Percentiles rank a stretch among this genome's conserved stretches.
These are phyloP conservation scores for Blastobotrys petasosporus DNA, from an alignment of 1,139 yeast genomes.

Conservation along the genomic window DNA sequence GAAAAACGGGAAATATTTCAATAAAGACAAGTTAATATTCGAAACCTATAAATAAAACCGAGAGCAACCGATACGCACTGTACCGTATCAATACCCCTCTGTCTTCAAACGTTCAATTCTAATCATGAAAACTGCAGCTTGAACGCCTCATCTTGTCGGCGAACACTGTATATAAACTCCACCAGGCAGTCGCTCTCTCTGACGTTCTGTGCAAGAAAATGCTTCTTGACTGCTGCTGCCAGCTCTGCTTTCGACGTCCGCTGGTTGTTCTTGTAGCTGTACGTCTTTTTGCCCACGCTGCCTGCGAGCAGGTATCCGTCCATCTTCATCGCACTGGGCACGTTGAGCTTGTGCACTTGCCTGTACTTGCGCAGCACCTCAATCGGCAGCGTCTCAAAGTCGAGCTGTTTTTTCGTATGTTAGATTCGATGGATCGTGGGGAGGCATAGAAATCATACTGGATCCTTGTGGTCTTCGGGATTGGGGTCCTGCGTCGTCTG, in stretches of 20 bases:
- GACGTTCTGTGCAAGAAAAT: conserved; percentile 54
- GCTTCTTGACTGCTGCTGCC: conserved; percentile 53
- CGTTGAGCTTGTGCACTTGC: conserved; percentile 40
- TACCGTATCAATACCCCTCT: too few relatives aligned
- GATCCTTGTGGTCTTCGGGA: conserved; percentile 5
- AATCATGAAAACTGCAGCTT: conserved; percentile 29
- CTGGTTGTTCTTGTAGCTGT: conserved; percentile 38
- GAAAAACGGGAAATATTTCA: too few relatives aligned
- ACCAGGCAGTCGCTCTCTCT: conserved; percentile 76
- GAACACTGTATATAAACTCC: conserved; percentile 69
- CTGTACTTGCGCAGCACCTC: conserved; percentile 54
- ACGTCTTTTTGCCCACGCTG: conserved; percentile 60
- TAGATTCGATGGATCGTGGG: not conserved
- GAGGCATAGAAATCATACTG: conserved; percentile 1
- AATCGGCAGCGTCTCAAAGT: conserved; percentile 53
- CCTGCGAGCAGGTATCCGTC: conserved; percentile 58
- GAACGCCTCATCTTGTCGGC: conserved; percentile 46
- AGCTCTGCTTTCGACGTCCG: conserved; percentile 51
- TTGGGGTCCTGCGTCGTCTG: not conserved
- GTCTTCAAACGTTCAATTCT: too few relatives aligned
- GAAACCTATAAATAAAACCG: too few relatives aligned
- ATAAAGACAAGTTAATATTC: too few relatives aligned
- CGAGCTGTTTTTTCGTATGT: conserved; percentile 32
- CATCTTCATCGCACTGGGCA: conserved; percentile 50
- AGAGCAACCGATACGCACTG: too few relatives aligned